Evolutionary conservation across 2,329 filamentous ascomycete species (phyloP), one percentile per base, ranked within the genome.

Genomic region (Neopestalotiopsis sp.): DNA sequence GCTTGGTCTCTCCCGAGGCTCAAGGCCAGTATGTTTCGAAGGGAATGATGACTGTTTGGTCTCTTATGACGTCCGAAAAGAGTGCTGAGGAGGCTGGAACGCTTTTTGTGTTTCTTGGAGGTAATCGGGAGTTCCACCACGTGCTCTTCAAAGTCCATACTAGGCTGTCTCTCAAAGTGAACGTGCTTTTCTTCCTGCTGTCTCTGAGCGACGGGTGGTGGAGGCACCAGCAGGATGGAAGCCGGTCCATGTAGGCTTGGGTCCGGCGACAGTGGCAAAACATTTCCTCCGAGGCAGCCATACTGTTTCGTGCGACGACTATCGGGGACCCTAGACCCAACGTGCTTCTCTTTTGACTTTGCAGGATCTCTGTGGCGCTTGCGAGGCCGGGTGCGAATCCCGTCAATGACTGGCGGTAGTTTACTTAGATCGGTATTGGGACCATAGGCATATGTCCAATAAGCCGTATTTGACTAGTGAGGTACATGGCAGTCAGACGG

Each of bases 381-480:
- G 9, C 45, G 7, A 17, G 32, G 40, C 6, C 32, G 40, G 14
- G 56, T 61, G n/a, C 56, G 32, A n/a, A 60, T 61, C 14, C 34
- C 57, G 34, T 38, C 65, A 12, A 61, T 57, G 4, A 60, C 52
- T 7, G 7, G 24, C 13, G 66, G 59, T 1, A 63, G 58, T 38
- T 24, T 40, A 4, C 10, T n/a, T 3, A 62, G n/a, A 13, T 67
- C 58, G 42, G 57, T 38, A 0, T 63, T 42, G 20, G 57, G 40
- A 14, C 14, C 14, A 28, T 56, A 67, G 24, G 24, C 10, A 28
- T 67, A 56, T 1, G 66, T 17, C 58, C 38, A 67, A 45, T 63
- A 40, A 1, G 49, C 40, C 17, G 49, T 38, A 24, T 62, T 58
- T 24, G 17, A 52, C 66, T 67, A n/a, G 63, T 42, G 32, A 49